Conservation (phyloP, 2,329 filamentous ascomycete species). For the Arthrobotrys entomopaga region DNA sequence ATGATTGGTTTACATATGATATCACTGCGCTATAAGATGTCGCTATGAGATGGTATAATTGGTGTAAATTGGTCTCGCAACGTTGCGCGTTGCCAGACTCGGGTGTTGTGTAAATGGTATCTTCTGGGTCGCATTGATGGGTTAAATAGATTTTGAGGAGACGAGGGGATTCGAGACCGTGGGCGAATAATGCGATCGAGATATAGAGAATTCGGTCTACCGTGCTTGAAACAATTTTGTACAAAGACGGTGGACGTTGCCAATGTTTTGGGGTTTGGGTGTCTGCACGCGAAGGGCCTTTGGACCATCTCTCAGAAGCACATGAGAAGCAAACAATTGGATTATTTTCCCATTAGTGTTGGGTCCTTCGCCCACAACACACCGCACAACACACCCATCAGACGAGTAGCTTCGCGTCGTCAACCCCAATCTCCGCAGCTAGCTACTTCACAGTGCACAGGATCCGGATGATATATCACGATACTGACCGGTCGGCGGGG, state of each 20-base stretch:
- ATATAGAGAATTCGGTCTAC: background rate
- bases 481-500: background rate
- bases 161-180: background rate
- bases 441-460: background rate
- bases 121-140: conserved; percentile 26
- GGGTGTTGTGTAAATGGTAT: conserved; percentile 1
- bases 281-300: conserved; percentile 7
- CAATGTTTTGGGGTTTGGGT: background rate
- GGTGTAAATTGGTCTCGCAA: too few relatives aligned
- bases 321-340: background rate
- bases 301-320: background rate
- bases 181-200: background rate
- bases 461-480: too few relatives aligned
- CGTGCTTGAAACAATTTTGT: background rate
- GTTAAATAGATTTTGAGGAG: conserved; percentile 9
- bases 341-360: background rate
- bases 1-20: conserved; percentile 9
- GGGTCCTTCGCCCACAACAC: background rate
- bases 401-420: too few relatives aligned
- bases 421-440: background rate
- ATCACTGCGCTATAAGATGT: conserved; percentile 6
- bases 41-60: conserved; percentile 2
- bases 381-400: too few relatives aligned
- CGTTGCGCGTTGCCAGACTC: too few relatives aligned
- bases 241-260: background rate